Conservation (phyloP, 2,329 filamentous ascomycete genomes). For the Penicillium sp. region DNA sequence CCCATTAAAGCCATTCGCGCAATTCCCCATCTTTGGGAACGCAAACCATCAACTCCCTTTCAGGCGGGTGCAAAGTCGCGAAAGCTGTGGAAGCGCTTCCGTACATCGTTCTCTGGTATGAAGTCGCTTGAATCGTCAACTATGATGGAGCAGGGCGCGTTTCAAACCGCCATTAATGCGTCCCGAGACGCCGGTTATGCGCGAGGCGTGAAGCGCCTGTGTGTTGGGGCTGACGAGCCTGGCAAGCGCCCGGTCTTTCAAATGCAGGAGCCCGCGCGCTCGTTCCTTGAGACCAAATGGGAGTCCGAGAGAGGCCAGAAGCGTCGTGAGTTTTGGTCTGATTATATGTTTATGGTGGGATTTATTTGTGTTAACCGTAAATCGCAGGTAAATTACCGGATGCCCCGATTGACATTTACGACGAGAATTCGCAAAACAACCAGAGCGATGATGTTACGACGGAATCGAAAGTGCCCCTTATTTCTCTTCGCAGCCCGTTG, state of each 20-base stretch:
- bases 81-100: conserved; percentile 50
- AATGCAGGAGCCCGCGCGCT: conserved; percentile 27
- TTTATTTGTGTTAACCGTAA: not conserved
- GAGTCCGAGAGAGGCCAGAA: conserved; percentile 34
- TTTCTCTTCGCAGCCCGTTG: not conserved
- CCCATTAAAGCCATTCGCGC: conserved; percentile 37
- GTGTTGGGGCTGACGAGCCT: conserved; percentile 23
- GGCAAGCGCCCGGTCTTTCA: conserved; percentile 10
- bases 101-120: conserved; percentile 37
- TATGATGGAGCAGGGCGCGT: conserved; percentile 22
- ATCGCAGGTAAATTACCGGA: conserved; percentile 24
- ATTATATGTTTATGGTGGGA: not conserved
- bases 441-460: conserved; percentile 12
- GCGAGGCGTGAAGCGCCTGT: conserved; percentile 40
- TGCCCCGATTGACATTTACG: conserved; percentile 17
- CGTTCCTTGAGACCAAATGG: conserved; percentile 46
- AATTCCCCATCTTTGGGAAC: conserved; percentile 46
- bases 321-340: conserved; percentile 28
- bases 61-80: conserved; percentile 41
- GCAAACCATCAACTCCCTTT: conserved; percentile 45
- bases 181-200: conserved; percentile 27
- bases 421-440: conserved; percentile 8
- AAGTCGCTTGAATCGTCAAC: conserved; percentile 29
- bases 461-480: conserved; percentile 1
- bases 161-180: conserved; percentile 36